Evolutionary conservation across 1,284 basidiomycete genomes (phyloP).

Genomic region (Cryptococcus neoformans): DNA sequence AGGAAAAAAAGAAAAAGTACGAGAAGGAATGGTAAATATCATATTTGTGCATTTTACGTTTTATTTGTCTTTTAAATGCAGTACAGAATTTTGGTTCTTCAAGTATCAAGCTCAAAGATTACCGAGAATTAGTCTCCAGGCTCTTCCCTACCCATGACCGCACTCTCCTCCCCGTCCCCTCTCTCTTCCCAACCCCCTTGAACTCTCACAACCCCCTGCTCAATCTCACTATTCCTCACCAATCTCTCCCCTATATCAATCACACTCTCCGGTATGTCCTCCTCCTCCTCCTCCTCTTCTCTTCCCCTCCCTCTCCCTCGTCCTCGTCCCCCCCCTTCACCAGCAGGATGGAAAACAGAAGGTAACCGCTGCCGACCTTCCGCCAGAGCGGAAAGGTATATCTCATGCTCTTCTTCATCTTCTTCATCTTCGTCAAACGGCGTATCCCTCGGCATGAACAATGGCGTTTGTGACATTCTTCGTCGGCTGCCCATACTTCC

Average conservation of each 20-base stretch:
- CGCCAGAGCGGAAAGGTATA: constrained; percentile 34
- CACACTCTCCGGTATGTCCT: constrained; percentile 45
- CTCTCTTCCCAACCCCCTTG: constrained; percentile 45
- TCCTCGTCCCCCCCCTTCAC: constrained; percentile 34
- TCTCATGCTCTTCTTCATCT: constrained; percentile 45
- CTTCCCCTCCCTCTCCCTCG: constrained; percentile 44
- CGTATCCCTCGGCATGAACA: constrained; percentile 42
- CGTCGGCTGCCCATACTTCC: constrained; percentile 8
- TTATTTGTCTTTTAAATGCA: no score
- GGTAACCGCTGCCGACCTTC: constrained; percentile 40
- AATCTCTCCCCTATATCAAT: constrained; percentile 37
- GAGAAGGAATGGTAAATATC: no score
- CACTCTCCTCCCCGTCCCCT: constrained; percentile 39
- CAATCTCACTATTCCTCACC: constrained; percentile 40
- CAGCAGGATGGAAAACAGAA: constrained; percentile 25
- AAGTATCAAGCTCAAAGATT: not conserved
- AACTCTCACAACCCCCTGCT: constrained; percentile 37
- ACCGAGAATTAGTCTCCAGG: constrained; percentile 27
- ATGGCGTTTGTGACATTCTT: constrained; percentile 24
- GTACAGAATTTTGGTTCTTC: no score
- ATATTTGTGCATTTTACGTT: no score
- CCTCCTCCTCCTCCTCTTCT: constrained; percentile 23
- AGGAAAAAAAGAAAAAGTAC: no score
- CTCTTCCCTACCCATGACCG: constrained; percentile 43
- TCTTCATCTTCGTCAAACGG: constrained; percentile 45